Percentiles rank a stretch among this genome's conserved stretches.
These are phyloP conservation scores for Zygosaccharomyces gambellarensis DNA, from an alignment of 805 yeast genomes.

Conservation along the genomic window DNA sequence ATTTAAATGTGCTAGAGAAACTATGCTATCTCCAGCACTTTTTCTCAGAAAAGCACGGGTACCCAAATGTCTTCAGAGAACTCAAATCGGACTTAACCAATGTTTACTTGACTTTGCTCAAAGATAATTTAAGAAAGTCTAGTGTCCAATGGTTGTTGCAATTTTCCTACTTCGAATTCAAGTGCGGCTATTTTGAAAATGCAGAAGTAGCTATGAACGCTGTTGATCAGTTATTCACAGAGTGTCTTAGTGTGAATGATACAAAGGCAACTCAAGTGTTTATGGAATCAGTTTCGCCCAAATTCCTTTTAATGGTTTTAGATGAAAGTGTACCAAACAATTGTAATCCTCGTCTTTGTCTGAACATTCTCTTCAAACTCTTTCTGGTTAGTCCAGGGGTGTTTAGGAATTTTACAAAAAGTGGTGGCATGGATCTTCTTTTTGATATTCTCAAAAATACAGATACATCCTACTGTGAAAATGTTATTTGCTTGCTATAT, in stretches of 20 bases:
- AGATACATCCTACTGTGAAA: slow-evolving; percentile 32
- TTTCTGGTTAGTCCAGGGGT: slow-evolving; percentile 45
- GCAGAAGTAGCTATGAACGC: slow-evolving; percentile 32
- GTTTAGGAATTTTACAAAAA: slow-evolving; percentile 46
- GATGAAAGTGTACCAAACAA: slow-evolving; percentile 28
- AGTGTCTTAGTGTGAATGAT: slow-evolving; percentile 39
- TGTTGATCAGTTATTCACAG: slow-evolving; percentile 31
- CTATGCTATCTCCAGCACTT: slow-evolving; percentile 28
- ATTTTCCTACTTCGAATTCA: slow-evolving; percentile 47
- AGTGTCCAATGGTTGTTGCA: slow-evolving; percentile 48
- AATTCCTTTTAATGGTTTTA: slow-evolving; percentile 58
- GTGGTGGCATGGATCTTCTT: slow-evolving; percentile 41
- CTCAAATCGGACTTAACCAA: slow-evolving; percentile 26
- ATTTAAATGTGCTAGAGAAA: slow-evolving; percentile 44
- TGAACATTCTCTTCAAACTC: slow-evolving; percentile 48
- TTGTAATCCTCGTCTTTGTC: slow-evolving; percentile 17
- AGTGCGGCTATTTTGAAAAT: slow-evolving; percentile 28
- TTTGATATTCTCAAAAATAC: slow-evolving; percentile 43
- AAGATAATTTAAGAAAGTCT: slow-evolving; percentile 50
- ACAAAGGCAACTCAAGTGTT: slow-evolving; percentile 43
- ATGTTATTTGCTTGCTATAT: slow-evolving; percentile 46
- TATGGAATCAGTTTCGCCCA: slow-evolving; percentile 52
- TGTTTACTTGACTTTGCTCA: slow-evolving; percentile 34
- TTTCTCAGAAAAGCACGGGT: slow-evolving; percentile 35
- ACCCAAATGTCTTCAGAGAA: slow-evolving; percentile 38